phyloP scores from a whole-genome alignment of 495 filamentous ascomycete species.

The Sphaerosporella brunnea region DNA sequence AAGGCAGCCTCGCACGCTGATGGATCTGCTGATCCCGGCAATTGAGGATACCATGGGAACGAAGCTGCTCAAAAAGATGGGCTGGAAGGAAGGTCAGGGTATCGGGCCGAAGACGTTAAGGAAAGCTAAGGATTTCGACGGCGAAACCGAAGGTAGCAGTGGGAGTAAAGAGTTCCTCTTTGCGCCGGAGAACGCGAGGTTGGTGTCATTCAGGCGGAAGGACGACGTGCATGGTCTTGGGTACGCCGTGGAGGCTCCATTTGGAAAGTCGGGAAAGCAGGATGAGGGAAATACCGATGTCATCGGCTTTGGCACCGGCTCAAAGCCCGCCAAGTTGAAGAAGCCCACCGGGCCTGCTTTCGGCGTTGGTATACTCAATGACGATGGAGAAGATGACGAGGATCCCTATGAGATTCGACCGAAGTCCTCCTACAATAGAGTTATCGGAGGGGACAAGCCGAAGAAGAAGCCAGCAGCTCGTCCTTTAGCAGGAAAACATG shows the following conservation, averaged over 20 bases:
- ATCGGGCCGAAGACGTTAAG: slow-evolving; percentile 77
- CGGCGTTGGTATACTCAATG: slow-evolving; percentile 79
- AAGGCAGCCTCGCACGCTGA: slow-evolving; percentile 35
- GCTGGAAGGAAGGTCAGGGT: slow-evolving; percentile 87
- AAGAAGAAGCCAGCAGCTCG: slow-evolving; percentile 37
- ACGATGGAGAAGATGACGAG: slow-evolving; percentile 93
- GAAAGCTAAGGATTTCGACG: slow-evolving; percentile 44
- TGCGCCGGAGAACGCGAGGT: slow-evolving; percentile 65
- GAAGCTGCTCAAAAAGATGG: slow-evolving; percentile 80
- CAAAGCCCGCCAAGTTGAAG: slow-evolving; percentile 34
- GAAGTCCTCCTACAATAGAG: slow-evolving; percentile 71
- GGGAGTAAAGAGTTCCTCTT: slow-evolving; percentile 52
- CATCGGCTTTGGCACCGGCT: background rate
- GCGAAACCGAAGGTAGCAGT: slow-evolving; percentile 25
- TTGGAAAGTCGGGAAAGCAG: slow-evolving; percentile 25
- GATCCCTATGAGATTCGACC: slow-evolving; percentile 88
- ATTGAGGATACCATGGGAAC: slow-evolving; percentile 78
- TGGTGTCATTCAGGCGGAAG: slow-evolving; percentile 63
- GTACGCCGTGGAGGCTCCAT: slow-evolving; percentile 46
- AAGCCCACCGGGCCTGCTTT: slow-evolving; percentile 45
- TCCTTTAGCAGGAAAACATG: slow-evolving; percentile 50
- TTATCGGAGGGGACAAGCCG: slow-evolving; percentile 73
- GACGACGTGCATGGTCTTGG: slow-evolving; percentile 68
- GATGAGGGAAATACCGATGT: no score
- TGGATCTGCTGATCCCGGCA: slow-evolving; percentile 52